Base-by-base conservation (phyloP, 495 filamentous ascomycete genomes). In the Lichina pygmaea region DNA sequence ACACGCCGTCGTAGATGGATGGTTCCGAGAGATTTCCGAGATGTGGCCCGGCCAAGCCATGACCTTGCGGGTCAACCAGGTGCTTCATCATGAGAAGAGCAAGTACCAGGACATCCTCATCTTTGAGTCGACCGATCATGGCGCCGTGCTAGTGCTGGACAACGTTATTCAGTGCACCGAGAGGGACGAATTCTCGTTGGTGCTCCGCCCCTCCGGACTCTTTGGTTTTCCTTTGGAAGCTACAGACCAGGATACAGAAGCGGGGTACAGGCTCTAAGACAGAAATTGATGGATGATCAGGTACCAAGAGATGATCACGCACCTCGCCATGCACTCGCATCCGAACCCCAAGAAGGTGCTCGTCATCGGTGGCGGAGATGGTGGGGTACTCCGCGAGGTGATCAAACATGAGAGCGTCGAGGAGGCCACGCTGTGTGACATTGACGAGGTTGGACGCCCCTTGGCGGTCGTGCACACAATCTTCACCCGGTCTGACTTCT, bases 291-390 rank as follows among this genome's bases (percentile, higher is more conserved):
- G 36, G 36, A 11, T 30, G 33, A 3, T 10, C 47, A 76, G 72
- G 49, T 95, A 95, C 74, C 91, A 99, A 66, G 91, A 99, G 73
- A 99, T 99, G 89, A 99, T 99, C 66, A 83, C 89, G 48, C 85
- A 99, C 64, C 71, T 95, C 45, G 89, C 83, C 63, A 86, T 99
- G 81, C 91, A 91, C 72, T 82, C 89, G 24, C 89, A 95, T 72
- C 91, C 86, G 51, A 73, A 89, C 66, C 89, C 89, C 54, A 85
- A 93, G 75, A 86, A 85, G 66, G 86, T 95, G 44, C 75, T 99
- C 36, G 89, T 99, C 61, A 94, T 95, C 54, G 89, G 89, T 46
- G 89, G 86, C 53, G 89, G 91, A 55, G 89, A 94, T 56, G 89
- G 89, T 45, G 91, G 89, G 62, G 89, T 95, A 47, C 75, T 95